phyloP scores from a whole-genome alignment of 139 green algal genomes.

The Coelastrella sp. region DNA sequence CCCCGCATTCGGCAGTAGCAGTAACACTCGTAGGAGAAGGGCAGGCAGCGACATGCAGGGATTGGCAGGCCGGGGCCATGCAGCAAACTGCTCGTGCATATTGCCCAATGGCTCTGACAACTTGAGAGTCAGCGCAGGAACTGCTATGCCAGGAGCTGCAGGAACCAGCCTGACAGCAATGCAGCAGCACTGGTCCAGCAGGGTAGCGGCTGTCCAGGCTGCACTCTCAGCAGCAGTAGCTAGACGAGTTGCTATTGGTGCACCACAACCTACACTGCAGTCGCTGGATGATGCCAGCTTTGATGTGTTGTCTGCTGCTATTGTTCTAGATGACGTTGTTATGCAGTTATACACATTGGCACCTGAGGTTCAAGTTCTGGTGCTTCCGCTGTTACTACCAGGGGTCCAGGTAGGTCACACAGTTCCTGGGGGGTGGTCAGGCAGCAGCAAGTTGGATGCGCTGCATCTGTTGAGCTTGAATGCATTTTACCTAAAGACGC shows the following conservation, averaged over 20 bases:
- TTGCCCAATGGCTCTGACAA: too few relatives aligned
- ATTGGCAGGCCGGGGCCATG: too few relatives aligned
- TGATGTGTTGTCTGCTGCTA: too few relatives aligned
- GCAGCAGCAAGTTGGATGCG: conserved; percentile 15
- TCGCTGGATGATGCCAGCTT: not conserved
- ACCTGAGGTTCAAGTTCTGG: conserved; percentile 31
- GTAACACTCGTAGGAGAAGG: too few relatives aligned
- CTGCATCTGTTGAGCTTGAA: conserved; percentile 23
- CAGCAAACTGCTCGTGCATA: too few relatives aligned
- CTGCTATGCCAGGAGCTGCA: too few relatives aligned
- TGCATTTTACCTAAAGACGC: conserved; percentile 2
- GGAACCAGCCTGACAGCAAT: not conserved
- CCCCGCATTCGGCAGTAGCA: too few relatives aligned
- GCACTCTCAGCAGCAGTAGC: conserved; percentile 34
- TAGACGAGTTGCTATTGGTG: not conserved
- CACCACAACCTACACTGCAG: not conserved
- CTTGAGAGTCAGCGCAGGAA: not conserved
- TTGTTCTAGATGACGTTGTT: conserved; percentile 1
- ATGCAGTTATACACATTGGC: not conserved
- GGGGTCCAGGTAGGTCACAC: not conserved
- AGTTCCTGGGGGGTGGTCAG: not conserved
- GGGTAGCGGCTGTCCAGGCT: not conserved
- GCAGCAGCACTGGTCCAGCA: not conserved
- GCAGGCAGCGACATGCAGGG: too few relatives aligned
- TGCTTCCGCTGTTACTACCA: conserved; percentile 31